These are phyloP conservation scores for Phytopythium kandeliae DNA, from an alignment of 352 stramenopile species.

Conservation along the genomic window DNA sequence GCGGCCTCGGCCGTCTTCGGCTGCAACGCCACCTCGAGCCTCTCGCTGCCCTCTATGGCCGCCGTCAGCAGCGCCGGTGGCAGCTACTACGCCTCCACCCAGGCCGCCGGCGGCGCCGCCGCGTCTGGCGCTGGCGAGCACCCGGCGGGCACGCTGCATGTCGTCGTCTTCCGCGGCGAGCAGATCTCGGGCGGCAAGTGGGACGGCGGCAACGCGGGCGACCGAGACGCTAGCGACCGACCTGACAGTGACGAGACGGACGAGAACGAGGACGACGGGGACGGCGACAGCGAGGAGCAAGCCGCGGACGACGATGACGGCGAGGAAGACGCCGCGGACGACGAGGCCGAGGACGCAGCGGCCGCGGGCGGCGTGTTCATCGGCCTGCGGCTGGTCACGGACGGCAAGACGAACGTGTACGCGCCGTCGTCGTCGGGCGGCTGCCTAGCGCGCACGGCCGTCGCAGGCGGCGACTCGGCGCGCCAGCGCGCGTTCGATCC, in stretches of 20 bases:
- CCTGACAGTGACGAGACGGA: conserved; percentile 11
- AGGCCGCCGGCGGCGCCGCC: conserved; percentile 50
- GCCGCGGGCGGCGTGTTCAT: conserved; percentile 40
- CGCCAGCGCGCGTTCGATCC: conserved; percentile 45
- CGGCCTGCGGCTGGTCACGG: conserved; percentile 63
- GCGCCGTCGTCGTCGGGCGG: conserved; percentile 67
- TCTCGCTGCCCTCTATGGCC: conserved; percentile 72
- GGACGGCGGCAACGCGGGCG: conserved; percentile 19
- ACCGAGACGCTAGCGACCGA: not conserved
- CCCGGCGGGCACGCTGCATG: conserved; percentile 59
- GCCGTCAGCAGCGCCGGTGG: conserved; percentile 75
- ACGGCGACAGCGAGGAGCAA: no score
- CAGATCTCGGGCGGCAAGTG: conserved; percentile 56
- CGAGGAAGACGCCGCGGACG: conserved; percentile 8
- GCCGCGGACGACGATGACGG: conserved; percentile 23
- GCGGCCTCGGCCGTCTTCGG: conserved; percentile 84
- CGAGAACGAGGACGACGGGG: conserved; percentile 50
- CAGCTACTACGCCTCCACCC: conserved; percentile 67
- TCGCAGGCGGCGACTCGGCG: conserved; percentile 12
- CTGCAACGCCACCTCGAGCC: conserved; percentile 80
- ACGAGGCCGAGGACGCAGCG: conserved; percentile 4
- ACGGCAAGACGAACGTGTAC: conserved; percentile 88
- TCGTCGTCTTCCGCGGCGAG: conserved; percentile 77
- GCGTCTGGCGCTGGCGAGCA: conserved; percentile 50
- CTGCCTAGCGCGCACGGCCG: conserved; percentile 67